Evolutionary conservation across 306 rosid genomes (phyloP).

Genomic region (Casuarina equisetifolia): DNA sequence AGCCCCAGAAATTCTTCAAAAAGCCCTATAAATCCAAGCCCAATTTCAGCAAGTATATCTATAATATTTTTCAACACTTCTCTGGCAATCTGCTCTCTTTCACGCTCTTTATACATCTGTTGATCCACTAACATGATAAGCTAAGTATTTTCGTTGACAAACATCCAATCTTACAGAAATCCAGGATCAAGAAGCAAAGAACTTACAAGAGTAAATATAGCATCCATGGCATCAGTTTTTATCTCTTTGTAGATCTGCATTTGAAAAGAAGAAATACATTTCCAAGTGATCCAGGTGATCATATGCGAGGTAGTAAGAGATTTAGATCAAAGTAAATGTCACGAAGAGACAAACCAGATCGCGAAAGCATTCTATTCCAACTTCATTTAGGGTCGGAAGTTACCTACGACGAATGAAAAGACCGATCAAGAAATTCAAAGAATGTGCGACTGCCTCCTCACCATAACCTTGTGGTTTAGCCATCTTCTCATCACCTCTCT

Average conservation of each 20-base stretch:
- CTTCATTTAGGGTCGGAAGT: constrained; percentile 39
- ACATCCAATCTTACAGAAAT: not conserved
- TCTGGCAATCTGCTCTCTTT: constrained; percentile 77
- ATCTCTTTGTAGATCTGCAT: constrained; percentile 60
- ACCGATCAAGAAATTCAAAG: constrained; percentile 53
- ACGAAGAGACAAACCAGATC: constrained; percentile 43
- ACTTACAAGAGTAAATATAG: constrained; percentile 65
- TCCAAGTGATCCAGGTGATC: not conserved
- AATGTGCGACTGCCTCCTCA: constrained; percentile 53
- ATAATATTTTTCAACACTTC: constrained; percentile 62
- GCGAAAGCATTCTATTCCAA: constrained; percentile 56
- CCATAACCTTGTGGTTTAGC: constrained; percentile 52
- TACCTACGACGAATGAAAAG: constrained; percentile 41
- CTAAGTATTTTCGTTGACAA: constrained; percentile 1
- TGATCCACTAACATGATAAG: constrained; percentile 22
- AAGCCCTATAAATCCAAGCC: constrained; percentile 46
- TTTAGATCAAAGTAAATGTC: not conserved
- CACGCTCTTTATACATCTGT: constrained; percentile 78
- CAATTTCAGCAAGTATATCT: constrained; percentile 70
- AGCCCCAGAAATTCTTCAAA: constrained; percentile 6
- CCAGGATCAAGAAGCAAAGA: constrained; percentile 4
- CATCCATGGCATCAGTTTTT: constrained; percentile 47
- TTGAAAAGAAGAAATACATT: constrained; percentile 9
- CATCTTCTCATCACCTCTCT: constrained; percentile 65
- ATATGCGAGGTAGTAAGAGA: not conserved